These are phyloP conservation scores for Populus nigra DNA, from an alignment of 345 rosid genomes.

Conservation along the genomic window DNA sequence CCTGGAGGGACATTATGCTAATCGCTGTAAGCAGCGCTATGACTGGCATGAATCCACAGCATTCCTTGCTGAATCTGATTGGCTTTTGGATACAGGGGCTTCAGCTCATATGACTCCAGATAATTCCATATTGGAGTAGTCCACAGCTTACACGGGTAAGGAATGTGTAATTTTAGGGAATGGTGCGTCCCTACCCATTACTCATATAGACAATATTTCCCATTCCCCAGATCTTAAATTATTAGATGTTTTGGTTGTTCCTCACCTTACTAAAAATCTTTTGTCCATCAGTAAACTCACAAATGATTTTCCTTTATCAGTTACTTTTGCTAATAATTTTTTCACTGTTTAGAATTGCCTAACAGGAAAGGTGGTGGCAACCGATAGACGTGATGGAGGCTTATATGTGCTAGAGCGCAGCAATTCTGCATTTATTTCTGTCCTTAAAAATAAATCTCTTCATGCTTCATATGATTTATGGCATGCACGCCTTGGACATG, in stretches of 20 bases:
- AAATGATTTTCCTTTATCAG: background rate
- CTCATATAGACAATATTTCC: background rate
- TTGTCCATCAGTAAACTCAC: conserved; percentile 15
- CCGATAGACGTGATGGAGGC: background rate
- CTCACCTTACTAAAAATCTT: conserved; percentile 16
- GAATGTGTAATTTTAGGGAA: conserved; percentile 11
- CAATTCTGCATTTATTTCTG: background rate
- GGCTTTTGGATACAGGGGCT: background rate
- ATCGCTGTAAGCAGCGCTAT: too few species aligned
- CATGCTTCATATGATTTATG: conserved; percentile 4
- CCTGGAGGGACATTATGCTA: background rate
- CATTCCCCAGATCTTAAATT: background rate
- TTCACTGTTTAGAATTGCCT: background rate
- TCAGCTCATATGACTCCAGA: background rate
- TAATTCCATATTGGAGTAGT: background rate
- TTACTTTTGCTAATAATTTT: background rate
- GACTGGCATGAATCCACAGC: too few species aligned
- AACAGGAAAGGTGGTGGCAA: background rate
- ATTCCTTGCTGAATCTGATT: background rate
- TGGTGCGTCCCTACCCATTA: conserved; percentile 4
- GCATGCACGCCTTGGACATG: conserved; percentile 1
- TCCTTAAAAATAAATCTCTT: conserved; percentile 12
- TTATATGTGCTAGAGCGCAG: background rate
- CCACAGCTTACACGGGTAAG: conserved; percentile 9
- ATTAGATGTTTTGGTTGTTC: conserved; percentile 9